Evolutionary conservation across 2,329 filamentous ascomycete genomes (phyloP).

Genomic region (Colletotrichum zoysiae): DNA sequence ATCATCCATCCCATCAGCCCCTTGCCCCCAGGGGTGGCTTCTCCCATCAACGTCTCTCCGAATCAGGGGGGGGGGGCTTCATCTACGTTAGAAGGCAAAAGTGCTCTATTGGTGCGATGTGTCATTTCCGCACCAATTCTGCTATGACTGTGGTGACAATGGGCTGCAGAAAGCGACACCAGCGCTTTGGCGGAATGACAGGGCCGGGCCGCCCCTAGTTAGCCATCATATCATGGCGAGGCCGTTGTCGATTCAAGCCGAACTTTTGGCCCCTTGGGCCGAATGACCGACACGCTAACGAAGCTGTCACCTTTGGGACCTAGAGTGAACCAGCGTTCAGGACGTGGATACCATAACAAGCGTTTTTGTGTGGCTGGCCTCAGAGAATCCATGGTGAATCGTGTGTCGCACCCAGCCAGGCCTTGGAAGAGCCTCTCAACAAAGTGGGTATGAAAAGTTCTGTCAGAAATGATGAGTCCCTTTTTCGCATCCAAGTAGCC

Average conservation of each 20-base stretch:
- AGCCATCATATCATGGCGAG: not conserved
- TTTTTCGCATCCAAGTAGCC: slow-evolving; percentile 13
- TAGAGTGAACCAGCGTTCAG: not conserved
- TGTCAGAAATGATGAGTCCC: slow-evolving; percentile 28
- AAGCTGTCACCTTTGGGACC: not conserved
- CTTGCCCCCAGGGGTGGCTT: not conserved
- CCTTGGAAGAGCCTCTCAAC: not conserved
- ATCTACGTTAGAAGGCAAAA: not conserved
- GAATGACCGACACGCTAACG: slow-evolving; percentile 4
- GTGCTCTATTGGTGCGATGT: not conserved
- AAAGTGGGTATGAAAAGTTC: slow-evolving; percentile 21
- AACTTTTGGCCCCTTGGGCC: slow-evolving; percentile 14
- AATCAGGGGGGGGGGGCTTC: not conserved
- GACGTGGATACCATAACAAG: not conserved
- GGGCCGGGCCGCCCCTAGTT: slow-evolving; percentile 38
- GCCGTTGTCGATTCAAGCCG: slow-evolving; percentile 1
- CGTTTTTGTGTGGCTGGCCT: not conserved
- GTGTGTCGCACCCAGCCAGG: not conserved
- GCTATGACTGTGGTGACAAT: not conserved
- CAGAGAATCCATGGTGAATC: not conserved
- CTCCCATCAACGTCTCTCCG: not conserved
- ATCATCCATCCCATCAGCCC: not conserved
- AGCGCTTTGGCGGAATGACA: slow-evolving; percentile 12
- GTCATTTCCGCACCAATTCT: not conserved
- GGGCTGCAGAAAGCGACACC: not conserved